Evolutionary conservation across 169 alveolate genomes (phyloP).

Genomic region (Cystoisospora suis): DNA sequence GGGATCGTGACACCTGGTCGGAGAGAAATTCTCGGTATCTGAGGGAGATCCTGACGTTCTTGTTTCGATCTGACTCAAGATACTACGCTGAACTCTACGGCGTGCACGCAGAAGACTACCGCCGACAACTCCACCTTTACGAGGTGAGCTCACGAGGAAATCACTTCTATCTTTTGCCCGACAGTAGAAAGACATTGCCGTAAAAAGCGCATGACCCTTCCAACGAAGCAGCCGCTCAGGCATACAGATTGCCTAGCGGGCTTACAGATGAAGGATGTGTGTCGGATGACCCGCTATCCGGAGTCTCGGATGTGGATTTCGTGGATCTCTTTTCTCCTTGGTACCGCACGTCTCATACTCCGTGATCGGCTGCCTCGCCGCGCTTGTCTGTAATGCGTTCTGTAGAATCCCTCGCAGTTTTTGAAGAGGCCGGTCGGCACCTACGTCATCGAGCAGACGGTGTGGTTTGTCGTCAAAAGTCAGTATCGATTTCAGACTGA

Average conservation of each 20-base stretch:
- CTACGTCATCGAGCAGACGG: conserved; percentile 56
- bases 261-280: too few relatives aligned
- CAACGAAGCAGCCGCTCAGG: too few relatives aligned
- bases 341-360: too few relatives aligned
- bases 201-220: too few relatives aligned
- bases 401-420: conserved; percentile 29
- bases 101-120: conserved; percentile 47
- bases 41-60: conserved; percentile 44
- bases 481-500: conserved; percentile 61
- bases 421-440: background rate
- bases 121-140: background rate
- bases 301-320: too few relatives aligned
- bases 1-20: background rate
- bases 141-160: conserved; percentile 31
- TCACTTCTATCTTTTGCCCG: too few relatives aligned
- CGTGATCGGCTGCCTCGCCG: too few relatives aligned
- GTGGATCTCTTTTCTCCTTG: too few relatives aligned
- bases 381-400: background rate
- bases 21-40: conserved; percentile 41
- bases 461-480: conserved; percentile 59
- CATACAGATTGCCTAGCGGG: too few relatives aligned
- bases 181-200: too few relatives aligned
- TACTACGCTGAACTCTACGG: conserved; percentile 42
- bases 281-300: too few relatives aligned
- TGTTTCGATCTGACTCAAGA: conserved; percentile 57